Evolutionary conservation across 495 filamentous ascomycete genomes (phyloP), one percentile per base, ranked within the genome.

Genomic region (Rhypophila decipiens): DNA sequence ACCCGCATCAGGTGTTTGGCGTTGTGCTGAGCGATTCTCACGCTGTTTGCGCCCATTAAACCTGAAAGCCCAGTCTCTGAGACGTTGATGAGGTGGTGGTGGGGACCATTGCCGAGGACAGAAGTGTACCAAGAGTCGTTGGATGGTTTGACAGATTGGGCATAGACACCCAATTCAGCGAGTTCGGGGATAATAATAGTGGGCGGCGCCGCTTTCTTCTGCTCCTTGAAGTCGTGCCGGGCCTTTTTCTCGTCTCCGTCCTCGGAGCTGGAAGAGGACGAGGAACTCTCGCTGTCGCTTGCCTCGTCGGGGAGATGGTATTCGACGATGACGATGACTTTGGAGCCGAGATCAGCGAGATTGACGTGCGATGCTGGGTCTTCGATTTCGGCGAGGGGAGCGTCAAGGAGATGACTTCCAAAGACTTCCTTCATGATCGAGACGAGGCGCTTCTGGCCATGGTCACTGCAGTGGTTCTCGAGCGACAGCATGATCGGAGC

Each of bases 71-170:
- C 74, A 1, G 62, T 60, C 50, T 80, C 76, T 5, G 74, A 78
- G 0, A 80, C 65, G 52, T 80, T 80, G 67, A 80, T 77, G 34
- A 80, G 61, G 44, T 78, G 76, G 57, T 77, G 70, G 42, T 73
- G 73, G 5, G 76, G 76, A 0, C 64, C 69, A 41, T 75, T 69
- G 12, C 55, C 52, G 3, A 75, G 53, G 1, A 35, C 22, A 12
- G 53, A 24, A 9, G 67, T 61, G 52, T 66, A 76, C 75, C 76
- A 80, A 0, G 72, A 75, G 41, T 68, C 63, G 46, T 80, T 73
- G 42, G 49, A 53, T 0, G 76, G 76, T 48, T 80, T 80, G 13
- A 78, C 72, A 0, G 73, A 76, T 47, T 80, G 76, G 1, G 74
- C 76, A 46, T 78, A 80, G 22, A 80, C 68, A 17, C 76, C 76